phyloP scores from a whole-genome alignment of 2,329 filamentous ascomycete species.

The Penicillium olsonii region DNA sequence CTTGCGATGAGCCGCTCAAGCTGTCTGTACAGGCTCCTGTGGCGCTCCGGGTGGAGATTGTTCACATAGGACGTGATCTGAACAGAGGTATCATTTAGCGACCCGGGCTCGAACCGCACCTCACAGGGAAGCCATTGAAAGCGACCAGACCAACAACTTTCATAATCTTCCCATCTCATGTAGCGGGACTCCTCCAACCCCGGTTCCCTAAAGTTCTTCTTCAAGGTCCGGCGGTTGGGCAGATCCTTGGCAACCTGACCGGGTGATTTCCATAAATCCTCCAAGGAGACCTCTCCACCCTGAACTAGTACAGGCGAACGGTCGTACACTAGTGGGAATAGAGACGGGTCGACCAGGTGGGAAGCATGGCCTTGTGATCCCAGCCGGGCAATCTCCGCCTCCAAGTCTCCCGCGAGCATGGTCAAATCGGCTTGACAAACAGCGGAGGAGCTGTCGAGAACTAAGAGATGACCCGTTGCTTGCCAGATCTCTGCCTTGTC shows the following conservation, averaged over 20 bases:
- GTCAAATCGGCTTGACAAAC: constrained; percentile 6
- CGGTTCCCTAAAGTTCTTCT: neutral
- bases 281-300: neutral
- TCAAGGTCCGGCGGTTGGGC: neutral
- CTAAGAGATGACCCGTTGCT: constrained; percentile 1
- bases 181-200: neutral
- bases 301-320: neutral
- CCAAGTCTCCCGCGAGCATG: neutral
- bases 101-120: neutral
- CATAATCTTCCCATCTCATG: neutral
- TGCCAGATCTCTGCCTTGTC: constrained; percentile 5
- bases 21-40: neutral
- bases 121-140: constrained; percentile 16
- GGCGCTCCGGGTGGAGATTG: neutral
- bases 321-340: neutral
- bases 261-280: neutral
- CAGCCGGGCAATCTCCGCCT: neutral
- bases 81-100: neutral
- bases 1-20: constrained; percentile 3
- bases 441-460: constrained; percentile 8
- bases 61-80: neutral
- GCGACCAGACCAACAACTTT: constrained; percentile 11
- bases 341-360: neutral
- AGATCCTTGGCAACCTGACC: neutral
- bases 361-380: neutral